Base-by-base conservation (phyloP, 768 basidiomycete genomes). In the Podaxis sp. region DNA sequence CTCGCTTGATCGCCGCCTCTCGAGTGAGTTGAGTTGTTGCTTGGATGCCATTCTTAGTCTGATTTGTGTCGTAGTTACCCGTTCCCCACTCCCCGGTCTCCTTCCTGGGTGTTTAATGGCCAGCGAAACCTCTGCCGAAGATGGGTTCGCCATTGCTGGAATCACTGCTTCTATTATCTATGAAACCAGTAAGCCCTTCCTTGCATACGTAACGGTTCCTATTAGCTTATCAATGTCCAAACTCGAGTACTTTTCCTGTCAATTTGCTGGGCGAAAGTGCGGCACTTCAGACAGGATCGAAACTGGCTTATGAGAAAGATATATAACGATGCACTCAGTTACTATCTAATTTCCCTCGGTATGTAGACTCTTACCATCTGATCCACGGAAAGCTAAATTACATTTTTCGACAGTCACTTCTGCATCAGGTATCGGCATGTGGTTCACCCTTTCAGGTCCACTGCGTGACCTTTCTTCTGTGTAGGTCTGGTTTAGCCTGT, bases 261-360 rank as follows among this genome's bases (percentile, higher is more conserved):
- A 11, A 44, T 57, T 12, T 57, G 8, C 26, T 44, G 56, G 56
- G 40, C 40, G 3, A 44, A 44, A 28, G 9, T 39, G 12, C 8
- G 17, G 40, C 42, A 12, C 15, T 57, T 44, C 56, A 42, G 26
- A 36, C 24, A 26, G 8, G 56, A 44, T n/a, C 24, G 15, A 2
- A 57, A 42, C 24, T 57, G 56, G 40, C 26, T 44, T 1, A 44
- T 57, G 40, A 46, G n/a, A n/a, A 57, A 44, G 42, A 46, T 57
- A 22, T 57, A 57, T n/a, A 46, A 28, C 28, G 56, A 57, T 33
- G 42, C 56, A 28, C 26, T 46, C 19, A 44, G 26, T 26, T 57
- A 46, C 2, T 46, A 57, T 28, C 26, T 57, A 22, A 28, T 30
- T 44, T 57, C 56, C 42, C 40, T 57, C 17, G 56, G 56, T 46